These are phyloP conservation scores for Gastrolobium villosum DNA, from an alignment of 306 rosid species.

Conservation along the genomic window DNA sequence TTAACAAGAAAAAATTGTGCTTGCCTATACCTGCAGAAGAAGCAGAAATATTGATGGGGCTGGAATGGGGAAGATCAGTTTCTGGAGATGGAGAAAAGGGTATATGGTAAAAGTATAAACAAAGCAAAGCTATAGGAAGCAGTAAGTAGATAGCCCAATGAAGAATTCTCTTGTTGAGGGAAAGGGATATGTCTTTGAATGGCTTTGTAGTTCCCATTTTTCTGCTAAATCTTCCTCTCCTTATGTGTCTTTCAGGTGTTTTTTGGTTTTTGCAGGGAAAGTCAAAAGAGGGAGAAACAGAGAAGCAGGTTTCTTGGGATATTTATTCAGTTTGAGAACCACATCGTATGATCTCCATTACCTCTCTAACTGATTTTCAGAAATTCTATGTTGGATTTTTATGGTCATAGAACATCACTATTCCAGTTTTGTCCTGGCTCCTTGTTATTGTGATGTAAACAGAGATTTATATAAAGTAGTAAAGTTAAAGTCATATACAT, in stretches of 20 bases:
- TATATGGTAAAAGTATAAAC: slow-evolving; percentile 60
- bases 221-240: background rate
- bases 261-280: slow-evolving; percentile 27
- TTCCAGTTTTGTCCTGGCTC: background rate
- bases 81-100: slow-evolving; percentile 49
- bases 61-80: slow-evolving; percentile 45
- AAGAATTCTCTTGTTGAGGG: slow-evolving; percentile 60
- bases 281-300: slow-evolving; percentile 13
- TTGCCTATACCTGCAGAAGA: slow-evolving; percentile 46
- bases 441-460: background rate
- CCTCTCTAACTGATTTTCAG: slow-evolving; percentile 35
- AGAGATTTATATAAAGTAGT: too few relatives aligned
- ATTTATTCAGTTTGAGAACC: slow-evolving; percentile 36
- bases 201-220: slow-evolving; percentile 53
- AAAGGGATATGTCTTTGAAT: slow-evolving; percentile 57
- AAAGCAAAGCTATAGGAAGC: slow-evolving; percentile 63
- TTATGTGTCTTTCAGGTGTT: slow-evolving; percentile 2
- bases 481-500: too few relatives aligned
- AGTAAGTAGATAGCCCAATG: slow-evolving; percentile 61
- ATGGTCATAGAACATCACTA: background rate
- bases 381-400: background rate
- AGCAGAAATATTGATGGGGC: slow-evolving; percentile 35
- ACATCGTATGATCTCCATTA: slow-evolving; percentile 11
- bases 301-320: slow-evolving; percentile 23
- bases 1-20: background rate